These are phyloP conservation scores for Drechslerella coelobrocha DNA, from an alignment of 2,329 filamentous ascomycete species.

Conservation along the genomic window DNA sequence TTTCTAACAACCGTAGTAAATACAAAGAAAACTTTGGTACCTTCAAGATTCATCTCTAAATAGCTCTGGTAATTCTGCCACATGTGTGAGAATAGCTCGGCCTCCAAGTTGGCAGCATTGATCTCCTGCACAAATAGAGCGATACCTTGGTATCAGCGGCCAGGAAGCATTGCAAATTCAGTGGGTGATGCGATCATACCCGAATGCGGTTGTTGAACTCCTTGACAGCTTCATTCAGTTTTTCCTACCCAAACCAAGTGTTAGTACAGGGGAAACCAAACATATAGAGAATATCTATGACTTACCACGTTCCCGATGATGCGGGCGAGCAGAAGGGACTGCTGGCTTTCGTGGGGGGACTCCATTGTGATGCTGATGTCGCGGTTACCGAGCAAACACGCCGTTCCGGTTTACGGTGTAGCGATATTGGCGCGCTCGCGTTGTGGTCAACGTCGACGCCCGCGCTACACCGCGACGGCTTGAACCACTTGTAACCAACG, in stretches of 20 bases:
- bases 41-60: constrained; percentile 48
- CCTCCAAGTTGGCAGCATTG: constrained; percentile 47
- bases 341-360: constrained; percentile 49
- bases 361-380: constrained; percentile 28
- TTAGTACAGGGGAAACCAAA: neutral
- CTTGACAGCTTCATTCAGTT: constrained; percentile 50
- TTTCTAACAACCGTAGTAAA: neutral
- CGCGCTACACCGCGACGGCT: neutral
- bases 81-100: constrained; percentile 51
- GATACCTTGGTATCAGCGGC: constrained; percentile 2
- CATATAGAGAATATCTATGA: neutral
- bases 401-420: no score
- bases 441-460: neutral
- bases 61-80: constrained; percentile 51
- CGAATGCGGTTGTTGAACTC: constrained; percentile 49
- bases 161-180: no score
- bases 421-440: neutral
- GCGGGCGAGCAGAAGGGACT: constrained; percentile 47
- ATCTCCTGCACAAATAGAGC: constrained; percentile 29
- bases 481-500: neutral
- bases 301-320: constrained; percentile 49
- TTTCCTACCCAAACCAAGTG: constrained; percentile 14
- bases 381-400: neutral
- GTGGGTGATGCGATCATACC: constrained; percentile 13
- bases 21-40: neutral